Percentiles rank a stretch among this genome's conserved stretches.
These are phyloP conservation scores for Suillus fuscotomentosus DNA, from an alignment of 768 basidiomycete species.

Conservation along the genomic window DNA sequence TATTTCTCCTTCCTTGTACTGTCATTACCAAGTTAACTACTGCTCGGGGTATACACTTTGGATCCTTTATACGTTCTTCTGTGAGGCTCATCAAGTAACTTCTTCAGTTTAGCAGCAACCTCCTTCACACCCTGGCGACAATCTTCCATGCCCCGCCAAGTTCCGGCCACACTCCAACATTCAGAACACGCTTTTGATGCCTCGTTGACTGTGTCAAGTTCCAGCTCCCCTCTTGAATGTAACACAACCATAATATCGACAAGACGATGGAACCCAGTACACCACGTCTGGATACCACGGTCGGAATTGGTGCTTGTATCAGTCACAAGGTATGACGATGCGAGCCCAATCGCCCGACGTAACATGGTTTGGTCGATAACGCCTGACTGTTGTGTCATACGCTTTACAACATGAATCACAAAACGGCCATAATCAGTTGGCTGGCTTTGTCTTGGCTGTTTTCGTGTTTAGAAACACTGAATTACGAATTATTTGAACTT, in stretches of 20 bases:
- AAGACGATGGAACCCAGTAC: constrained; percentile 61
- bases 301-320: constrained; percentile 65
- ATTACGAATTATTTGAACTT: constrained; percentile 12
- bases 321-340: constrained; percentile 77
- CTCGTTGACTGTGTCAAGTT: constrained; percentile 72
- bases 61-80: constrained; percentile 31
- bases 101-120: constrained; percentile 61
- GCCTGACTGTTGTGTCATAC: constrained; percentile 44
- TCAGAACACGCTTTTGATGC: constrained; percentile 67
- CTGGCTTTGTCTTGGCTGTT: constrained; percentile 29
- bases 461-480: constrained; percentile 1
- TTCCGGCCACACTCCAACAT: constrained; percentile 72
- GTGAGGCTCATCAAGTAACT: constrained; percentile 35
- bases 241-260: constrained; percentile 75
- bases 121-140: constrained; percentile 60
- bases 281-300: constrained; percentile 61
- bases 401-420: constrained; percentile 53
- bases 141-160: constrained; percentile 67
- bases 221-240: constrained; percentile 63
- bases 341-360: constrained; percentile 63
- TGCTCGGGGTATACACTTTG: constrained; percentile 31
- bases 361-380: constrained; percentile 60
- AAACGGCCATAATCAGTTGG: constrained; percentile 63
- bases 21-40: constrained; percentile 8
- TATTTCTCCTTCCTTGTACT: background rate